Conservation (phyloP, 768 basidiomycete species). For the Naganishia onofrii region DNA sequence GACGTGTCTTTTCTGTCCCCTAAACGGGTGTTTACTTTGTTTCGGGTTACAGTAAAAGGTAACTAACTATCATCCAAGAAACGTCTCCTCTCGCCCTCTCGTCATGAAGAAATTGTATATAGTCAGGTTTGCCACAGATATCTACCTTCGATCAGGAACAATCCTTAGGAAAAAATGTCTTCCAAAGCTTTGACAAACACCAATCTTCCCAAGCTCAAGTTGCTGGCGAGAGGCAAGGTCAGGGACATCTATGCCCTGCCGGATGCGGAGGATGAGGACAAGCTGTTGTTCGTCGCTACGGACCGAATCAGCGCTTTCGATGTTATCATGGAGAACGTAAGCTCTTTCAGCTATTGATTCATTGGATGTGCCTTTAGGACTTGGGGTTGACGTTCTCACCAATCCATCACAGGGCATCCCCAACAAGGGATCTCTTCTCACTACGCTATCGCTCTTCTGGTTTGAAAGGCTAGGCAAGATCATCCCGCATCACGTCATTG, state of each 20-base stretch:
- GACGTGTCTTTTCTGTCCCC: not conserved
- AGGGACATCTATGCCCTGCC: conserved; percentile 81
- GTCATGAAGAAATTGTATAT: not conserved
- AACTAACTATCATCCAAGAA: not conserved
- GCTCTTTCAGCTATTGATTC: conserved; percentile 44
- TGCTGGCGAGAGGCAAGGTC: conserved; percentile 90
- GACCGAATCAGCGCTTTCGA: conserved; percentile 97
- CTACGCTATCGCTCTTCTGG: conserved; percentile 91
- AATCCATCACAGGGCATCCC: conserved; percentile 72
- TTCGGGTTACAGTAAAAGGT: conserved; percentile 13
- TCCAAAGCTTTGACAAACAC: conserved; percentile 39
- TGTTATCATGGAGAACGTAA: conserved; percentile 85
- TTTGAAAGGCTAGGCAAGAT: conserved; percentile 75
- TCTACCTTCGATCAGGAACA: too few species aligned
- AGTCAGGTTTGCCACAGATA: too few species aligned
- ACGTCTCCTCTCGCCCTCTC: not conserved
- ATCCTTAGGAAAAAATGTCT: not conserved
- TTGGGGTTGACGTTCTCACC: not conserved
- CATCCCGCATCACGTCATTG: conserved; percentile 79
- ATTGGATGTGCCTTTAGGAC: not conserved
- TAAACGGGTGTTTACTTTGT: not conserved
- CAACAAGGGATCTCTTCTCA: conserved; percentile 84
- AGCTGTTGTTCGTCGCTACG: conserved; percentile 84
- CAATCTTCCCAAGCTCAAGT: conserved; percentile 56
- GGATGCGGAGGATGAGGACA: conserved; percentile 59